These are phyloP conservation scores for Alternaria arbusti DNA, from an alignment of 2,329 filamentous ascomycete species.

Conservation along the genomic window DNA sequence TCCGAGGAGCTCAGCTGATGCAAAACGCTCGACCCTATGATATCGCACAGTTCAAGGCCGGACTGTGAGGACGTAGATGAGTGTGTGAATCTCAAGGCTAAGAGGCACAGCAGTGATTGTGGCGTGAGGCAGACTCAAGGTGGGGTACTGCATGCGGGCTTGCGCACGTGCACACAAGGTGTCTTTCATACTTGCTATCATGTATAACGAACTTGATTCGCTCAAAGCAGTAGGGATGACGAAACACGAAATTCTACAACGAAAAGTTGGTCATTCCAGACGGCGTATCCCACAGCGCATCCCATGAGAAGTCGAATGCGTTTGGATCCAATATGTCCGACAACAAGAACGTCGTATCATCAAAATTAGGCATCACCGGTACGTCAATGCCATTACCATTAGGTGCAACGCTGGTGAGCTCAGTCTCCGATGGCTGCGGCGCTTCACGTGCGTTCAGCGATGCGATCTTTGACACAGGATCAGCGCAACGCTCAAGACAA, in stretches of 20 bases:
- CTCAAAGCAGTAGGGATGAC: background rate
- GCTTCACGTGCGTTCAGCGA: slow-evolving; percentile 31
- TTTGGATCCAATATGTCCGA: slow-evolving; percentile 43
- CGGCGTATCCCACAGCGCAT: slow-evolving; percentile 46
- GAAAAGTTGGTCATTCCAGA: slow-evolving; percentile 44
- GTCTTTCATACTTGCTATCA: background rate
- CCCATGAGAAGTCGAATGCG: slow-evolving; percentile 47
- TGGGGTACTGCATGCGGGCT: background rate
- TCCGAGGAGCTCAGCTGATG: no score
- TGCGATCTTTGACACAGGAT: slow-evolving; percentile 47
- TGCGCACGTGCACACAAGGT: background rate
- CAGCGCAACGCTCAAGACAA: slow-evolving; percentile 55
- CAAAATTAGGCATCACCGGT: slow-evolving; percentile 26
- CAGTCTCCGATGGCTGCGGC: slow-evolving; percentile 27
- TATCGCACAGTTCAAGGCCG: no score
- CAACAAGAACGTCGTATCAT: slow-evolving; percentile 36
- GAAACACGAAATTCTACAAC: slow-evolving; percentile 12
- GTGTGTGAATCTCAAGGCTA: background rate
- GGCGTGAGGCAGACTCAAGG: background rate
- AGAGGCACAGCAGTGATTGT: background rate
- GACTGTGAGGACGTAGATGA: background rate
- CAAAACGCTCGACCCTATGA: no score
- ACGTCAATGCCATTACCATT: slow-evolving; percentile 8
- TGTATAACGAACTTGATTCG: background rate
- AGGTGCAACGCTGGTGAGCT: slow-evolving; percentile 16